Evolutionary conservation across 305 asterid genomes (phyloP).

Genomic region (Ajuga reptans): DNA sequence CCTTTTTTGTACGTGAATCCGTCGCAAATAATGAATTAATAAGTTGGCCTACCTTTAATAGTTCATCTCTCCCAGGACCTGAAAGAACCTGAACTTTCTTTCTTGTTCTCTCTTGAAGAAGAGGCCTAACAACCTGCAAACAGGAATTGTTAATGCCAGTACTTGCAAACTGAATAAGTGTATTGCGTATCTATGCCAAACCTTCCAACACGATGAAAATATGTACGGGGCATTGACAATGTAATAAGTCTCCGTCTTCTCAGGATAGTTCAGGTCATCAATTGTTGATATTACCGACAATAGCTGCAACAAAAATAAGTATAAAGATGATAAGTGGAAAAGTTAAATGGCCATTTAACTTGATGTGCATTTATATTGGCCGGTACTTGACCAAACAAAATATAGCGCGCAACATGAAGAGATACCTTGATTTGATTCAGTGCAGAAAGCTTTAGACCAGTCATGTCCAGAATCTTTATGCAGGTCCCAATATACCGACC

Average conservation of each 20-base stretch:
- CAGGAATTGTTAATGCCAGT: background rate
- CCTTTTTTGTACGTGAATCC: background rate
- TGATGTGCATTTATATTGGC: background rate
- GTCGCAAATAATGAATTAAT: background rate
- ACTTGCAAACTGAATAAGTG: background rate
- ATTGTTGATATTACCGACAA: constrained; percentile 67
- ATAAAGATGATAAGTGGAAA: background rate
- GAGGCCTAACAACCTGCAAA: constrained; percentile 81
- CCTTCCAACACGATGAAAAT: constrained; percentile 99
- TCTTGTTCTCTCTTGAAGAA: constrained; percentile 80
- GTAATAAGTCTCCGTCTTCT: constrained; percentile 88
- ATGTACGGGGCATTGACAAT: constrained; percentile 92
- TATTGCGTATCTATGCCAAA: constrained; percentile 17
- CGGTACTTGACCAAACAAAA: background rate
- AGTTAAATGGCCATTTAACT: background rate
- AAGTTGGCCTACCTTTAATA: constrained; percentile 46
- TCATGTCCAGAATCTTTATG: constrained; percentile 89
- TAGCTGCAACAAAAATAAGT: constrained; percentile 47
- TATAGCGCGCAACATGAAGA: background rate
- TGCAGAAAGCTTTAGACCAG: constrained; percentile 87
- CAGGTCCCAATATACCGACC: constrained; percentile 76
- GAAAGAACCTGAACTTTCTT: constrained; percentile 84
- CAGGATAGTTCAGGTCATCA: constrained; percentile 92
- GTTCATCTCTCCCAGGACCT: constrained; percentile 71
- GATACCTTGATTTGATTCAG: constrained; percentile 81